Base-by-base conservation (phyloP, 1,139 yeast genomes). In the Pichia sp. region DNA sequence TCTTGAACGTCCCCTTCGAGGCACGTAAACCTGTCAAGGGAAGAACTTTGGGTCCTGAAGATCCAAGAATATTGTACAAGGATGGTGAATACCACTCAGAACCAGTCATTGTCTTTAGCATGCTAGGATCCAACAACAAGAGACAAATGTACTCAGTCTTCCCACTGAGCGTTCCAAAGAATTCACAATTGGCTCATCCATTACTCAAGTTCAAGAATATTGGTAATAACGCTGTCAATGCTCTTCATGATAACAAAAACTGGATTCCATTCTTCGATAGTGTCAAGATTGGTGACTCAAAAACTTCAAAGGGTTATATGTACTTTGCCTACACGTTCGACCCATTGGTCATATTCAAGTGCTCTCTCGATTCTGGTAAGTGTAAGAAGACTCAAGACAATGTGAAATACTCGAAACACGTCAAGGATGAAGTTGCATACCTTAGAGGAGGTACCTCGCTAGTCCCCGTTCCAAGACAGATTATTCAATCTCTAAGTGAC, bases 361-460 rank as follows among this genome's bases (percentile, higher is more conserved):
- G 77, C 56, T 63, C 63, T 18, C 52, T 70, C 20, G 60, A 62
- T 38, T 58, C 61, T 6, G 76, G 73, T 20, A 49, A 46, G 32
- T 56, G 60, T 39, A 50, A 51, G 12, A 55, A 51, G 32, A 27
- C 50, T 25, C 58, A 54, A 40, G 18, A 25, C 29, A 47, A 53
- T 39, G 38, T 50, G 21, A 36, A 46, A 52, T 41, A 66, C 60
- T 30, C 43, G 2, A 10, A 29, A 14, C 20, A 13, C 22, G 35
- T 46, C 9, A 26, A 33, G 17, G 29, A 39, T 13, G 46, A 42
- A 2, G 29, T 34, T 8, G 54, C 50, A 5, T 52, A 37, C 26
- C 40, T 72, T 21, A 55, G 77, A 47, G 77, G 79, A 12, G 78
- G 76, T 8, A 63, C 75, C 0, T 71, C 69, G 38, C 57, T 69